phyloP scores from a whole-genome alignment of 768 basidiomycete species.

The Lentinula sp. region DNA sequence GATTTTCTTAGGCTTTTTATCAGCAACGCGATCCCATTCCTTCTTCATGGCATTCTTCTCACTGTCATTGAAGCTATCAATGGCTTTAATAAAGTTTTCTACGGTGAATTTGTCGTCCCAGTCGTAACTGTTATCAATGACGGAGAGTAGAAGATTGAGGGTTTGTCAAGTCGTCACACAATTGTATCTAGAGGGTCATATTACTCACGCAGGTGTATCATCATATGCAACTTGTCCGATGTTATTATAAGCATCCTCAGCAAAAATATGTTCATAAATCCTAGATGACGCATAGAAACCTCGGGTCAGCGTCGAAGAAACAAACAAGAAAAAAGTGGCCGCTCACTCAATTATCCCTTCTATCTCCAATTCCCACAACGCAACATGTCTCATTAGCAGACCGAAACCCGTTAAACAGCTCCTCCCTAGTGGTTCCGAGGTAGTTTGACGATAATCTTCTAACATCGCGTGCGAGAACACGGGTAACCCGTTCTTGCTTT shows the following conservation, averaged over 20 bases:
- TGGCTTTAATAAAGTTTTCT: conserved; percentile 2
- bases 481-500: neutral
- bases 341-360: conserved; percentile 1
- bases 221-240: conserved; percentile 11
- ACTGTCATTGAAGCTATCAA: conserved; percentile 8
- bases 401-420: conserved; percentile 9
- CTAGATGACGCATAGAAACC: neutral
- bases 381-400: conserved; percentile 14
- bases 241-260: conserved; percentile 6
- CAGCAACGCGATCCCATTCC: neutral
- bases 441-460: conserved; percentile 4
- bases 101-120: conserved; percentile 12
- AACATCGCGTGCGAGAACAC: conserved; percentile 11
- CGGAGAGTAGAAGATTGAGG: neutral
- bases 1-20: neutral
- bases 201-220: conserved; percentile 10
- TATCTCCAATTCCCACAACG: conserved; percentile 11
- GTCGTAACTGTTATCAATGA: conserved; percentile 6
- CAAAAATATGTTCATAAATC: conserved; percentile 6
- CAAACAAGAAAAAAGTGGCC: neutral
- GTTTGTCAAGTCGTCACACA: no score
- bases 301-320: neutral
- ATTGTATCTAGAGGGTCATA: neutral
- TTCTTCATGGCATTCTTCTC: neutral
- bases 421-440: neutral